phyloP scores from a whole-genome alignment of 495 filamentous ascomycete species.

The Hypoxylon perforatum region DNA sequence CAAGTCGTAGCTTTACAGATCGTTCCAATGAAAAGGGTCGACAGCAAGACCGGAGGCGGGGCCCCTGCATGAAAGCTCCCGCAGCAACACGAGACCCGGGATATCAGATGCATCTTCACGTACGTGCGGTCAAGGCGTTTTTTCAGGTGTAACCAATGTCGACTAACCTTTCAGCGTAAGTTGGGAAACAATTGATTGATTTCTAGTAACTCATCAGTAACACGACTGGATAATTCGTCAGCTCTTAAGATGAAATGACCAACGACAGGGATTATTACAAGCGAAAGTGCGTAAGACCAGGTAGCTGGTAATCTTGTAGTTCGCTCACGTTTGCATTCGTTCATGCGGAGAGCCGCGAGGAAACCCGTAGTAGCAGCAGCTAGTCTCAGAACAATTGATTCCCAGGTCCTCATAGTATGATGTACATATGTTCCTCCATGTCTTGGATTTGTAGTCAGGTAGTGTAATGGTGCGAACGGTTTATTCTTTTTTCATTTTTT shows the following conservation, averaged over 20 bases:
- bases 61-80: constrained; percentile 39
- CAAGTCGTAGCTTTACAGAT: constrained; percentile 22
- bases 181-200: constrained; percentile 21
- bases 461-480: constrained; percentile 35
- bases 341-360: constrained; percentile 38
- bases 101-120: constrained; percentile 18
- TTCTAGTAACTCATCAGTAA: not conserved
- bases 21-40: constrained; percentile 32
- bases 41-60: constrained; percentile 22
- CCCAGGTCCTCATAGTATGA: constrained; percentile 20
- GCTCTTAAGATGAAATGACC: not conserved
- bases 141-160: constrained; percentile 19
- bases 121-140: constrained; percentile 5
- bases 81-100: constrained; percentile 34
- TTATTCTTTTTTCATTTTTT: constrained; percentile 34
- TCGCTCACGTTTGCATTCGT: constrained; percentile 40
- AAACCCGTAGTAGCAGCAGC: constrained; percentile 6
- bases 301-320: not conserved
- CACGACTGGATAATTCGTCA: not conserved
- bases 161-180: constrained; percentile 38
- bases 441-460: constrained; percentile 37
- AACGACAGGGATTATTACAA: not conserved
- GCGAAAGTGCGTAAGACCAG: not conserved
- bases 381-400: constrained; percentile 40
- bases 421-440: constrained; percentile 21